These are phyloP conservation scores for Penicillium sp. DNA, from an alignment of 2,329 filamentous ascomycete species.

Conservation along the genomic window DNA sequence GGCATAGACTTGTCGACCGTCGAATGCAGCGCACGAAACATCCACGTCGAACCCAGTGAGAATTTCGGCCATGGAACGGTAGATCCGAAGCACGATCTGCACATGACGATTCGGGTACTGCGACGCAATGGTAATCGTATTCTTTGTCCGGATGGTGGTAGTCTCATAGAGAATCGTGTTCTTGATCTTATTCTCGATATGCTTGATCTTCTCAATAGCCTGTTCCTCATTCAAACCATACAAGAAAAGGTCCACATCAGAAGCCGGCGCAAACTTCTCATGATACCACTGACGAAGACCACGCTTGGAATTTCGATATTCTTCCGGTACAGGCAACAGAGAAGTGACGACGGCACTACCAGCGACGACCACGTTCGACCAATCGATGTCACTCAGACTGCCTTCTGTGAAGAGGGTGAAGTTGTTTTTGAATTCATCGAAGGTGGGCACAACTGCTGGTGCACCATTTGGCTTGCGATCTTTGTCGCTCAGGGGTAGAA, in stretches of 20 bases:
- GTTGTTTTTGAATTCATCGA: conserved; percentile 72
- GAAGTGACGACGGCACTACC: conserved; percentile 78
- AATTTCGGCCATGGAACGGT: conserved; percentile 79
- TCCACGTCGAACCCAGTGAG: conserved; percentile 87
- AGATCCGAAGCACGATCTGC: conserved; percentile 80
- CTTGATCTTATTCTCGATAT: conserved; percentile 71
- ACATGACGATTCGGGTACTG: conserved; percentile 81
- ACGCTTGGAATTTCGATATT: conserved; percentile 61
- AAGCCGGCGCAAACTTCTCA: conserved; percentile 73
- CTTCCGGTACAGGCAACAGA: conserved; percentile 64
- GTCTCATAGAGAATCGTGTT: conserved; percentile 79
- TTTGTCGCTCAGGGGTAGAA: conserved; percentile 39
- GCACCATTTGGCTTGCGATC: conserved; percentile 61
- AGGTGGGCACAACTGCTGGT: conserved; percentile 62
- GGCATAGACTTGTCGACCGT: conserved; percentile 74
- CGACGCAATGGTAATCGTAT: conserved; percentile 79
- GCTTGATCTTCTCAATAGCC: conserved; percentile 76
- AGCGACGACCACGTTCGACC: conserved; percentile 76
- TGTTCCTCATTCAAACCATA: conserved; percentile 74
- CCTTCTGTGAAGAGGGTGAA: conserved; percentile 80
- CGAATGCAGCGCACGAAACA: conserved; percentile 74
- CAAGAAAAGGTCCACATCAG: conserved; percentile 81
- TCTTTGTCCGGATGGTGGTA: conserved; percentile 79
- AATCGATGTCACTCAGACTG: conserved; percentile 70
- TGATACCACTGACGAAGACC: conserved; percentile 70